Percentiles rank a stretch among this genome's conserved stretches.
Evolutionary conservation across 75 land plant genomes (phyloP).

Genomic region (Pinus albicaulis): DNA sequence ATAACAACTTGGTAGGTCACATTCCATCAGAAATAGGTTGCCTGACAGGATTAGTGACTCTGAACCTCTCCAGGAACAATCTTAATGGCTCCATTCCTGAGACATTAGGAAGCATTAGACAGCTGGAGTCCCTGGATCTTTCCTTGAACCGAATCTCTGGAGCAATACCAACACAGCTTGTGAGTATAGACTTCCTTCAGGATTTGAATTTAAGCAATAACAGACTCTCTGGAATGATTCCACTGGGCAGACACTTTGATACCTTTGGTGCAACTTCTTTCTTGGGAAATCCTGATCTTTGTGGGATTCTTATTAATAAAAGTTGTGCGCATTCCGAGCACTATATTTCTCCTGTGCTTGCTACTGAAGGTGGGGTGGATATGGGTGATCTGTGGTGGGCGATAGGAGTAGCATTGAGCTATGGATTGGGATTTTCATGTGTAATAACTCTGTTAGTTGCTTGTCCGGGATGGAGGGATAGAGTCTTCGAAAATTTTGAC

Average conservation of each 20-base stretch:
- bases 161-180: slow-evolving; percentile 11
- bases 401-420: slow-evolving; percentile 7
- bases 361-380: background rate
- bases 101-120: slow-evolving; percentile 17
- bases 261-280: slow-evolving; percentile 13
- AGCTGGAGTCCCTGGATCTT: slow-evolving; percentile 32
- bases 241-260: slow-evolving; percentile 15
- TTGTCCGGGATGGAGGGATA: background rate
- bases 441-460: background rate
- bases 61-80: slow-evolving; percentile 28
- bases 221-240: slow-evolving; percentile 22
- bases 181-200: slow-evolving; percentile 6
- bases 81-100: slow-evolving; percentile 21
- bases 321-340: background rate
- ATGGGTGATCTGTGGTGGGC: slow-evolving; percentile 1
- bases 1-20: slow-evolving; percentile 24
- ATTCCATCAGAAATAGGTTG: slow-evolving; percentile 33
- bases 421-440: slow-evolving; percentile 7
- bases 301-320: slow-evolving; percentile 11
- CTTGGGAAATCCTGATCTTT: slow-evolving; percentile 18
- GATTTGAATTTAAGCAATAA: slow-evolving; percentile 25
- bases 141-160: slow-evolving; percentile 26
- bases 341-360: background rate
- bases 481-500: background rate
- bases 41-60: slow-evolving; percentile 9